phyloP scores from a whole-genome alignment of 2,329 filamentous ascomycete genomes.

The Phoma herbarum region DNA sequence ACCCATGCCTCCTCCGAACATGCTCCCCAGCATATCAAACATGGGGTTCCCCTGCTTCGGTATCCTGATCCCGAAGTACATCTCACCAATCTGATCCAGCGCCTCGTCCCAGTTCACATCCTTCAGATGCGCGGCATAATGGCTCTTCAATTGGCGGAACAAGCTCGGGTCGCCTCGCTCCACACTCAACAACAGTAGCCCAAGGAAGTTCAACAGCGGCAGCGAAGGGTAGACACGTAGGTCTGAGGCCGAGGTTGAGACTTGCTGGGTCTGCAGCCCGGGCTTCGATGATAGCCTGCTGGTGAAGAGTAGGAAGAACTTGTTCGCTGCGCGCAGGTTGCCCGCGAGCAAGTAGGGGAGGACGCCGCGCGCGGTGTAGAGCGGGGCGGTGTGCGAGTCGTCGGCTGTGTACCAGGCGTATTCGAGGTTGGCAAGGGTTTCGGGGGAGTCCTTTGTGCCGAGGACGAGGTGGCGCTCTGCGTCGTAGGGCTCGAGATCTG shows the following conservation, averaged over 20 bases:
- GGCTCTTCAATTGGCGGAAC: constrained; percentile 81
- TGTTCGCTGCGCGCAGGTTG: constrained; percentile 89
- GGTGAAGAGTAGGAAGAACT: constrained; percentile 79
- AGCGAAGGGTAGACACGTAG: constrained; percentile 86
- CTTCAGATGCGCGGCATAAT: constrained; percentile 80
- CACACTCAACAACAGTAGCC: constrained; percentile 81
- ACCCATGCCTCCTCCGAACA: constrained; percentile 80
- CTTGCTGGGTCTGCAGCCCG: constrained; percentile 78
- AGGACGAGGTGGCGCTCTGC: constrained; percentile 89
- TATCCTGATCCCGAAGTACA: constrained; percentile 93
- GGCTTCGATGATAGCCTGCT: constrained; percentile 69
- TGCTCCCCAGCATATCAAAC: constrained; percentile 96
- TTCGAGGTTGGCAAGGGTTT: constrained; percentile 81
- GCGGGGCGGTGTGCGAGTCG: constrained; percentile 83
- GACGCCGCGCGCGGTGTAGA: constrained; percentile 86
- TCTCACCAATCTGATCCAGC: constrained; percentile 87
- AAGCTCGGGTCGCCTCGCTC: constrained; percentile 81
- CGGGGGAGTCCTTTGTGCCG: constrained; percentile 87
- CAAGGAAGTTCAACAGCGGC: constrained; percentile 94
- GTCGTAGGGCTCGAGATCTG: constrained; percentile 89
- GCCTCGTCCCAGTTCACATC: constrained; percentile 82
- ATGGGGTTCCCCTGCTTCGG: constrained; percentile 90
- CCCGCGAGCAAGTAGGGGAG: constrained; percentile 91
- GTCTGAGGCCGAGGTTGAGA: constrained; percentile 77
- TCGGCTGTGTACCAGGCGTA: constrained; percentile 94